Base-by-base conservation (phyloP, 805 yeast species). In the Wickerhamomyces mucosus region DNA sequence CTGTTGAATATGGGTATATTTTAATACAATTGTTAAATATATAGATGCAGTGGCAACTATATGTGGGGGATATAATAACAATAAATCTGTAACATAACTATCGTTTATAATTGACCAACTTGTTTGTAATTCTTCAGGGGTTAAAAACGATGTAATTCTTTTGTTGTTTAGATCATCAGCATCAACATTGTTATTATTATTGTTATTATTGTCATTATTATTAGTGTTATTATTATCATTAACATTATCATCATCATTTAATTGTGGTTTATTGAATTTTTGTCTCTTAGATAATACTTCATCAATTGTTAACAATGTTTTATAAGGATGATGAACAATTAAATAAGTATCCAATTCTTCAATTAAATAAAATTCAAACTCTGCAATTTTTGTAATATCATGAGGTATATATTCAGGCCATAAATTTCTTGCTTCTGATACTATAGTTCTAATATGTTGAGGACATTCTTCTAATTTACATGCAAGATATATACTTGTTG, bases 361-460 rank as follows among this genome's bases (percentile, higher is more conserved):
- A 14, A 92, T 77, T 27, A 92, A 55, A 50, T 89, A 92, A 52
- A 92, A 92, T 56, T 92, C 98, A 57, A 94, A 83, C 51, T 92
- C 97, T 1, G 97, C 96, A 12, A 92, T 64, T 48, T 83, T 84
- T 18, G 95, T 79, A 13, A 86, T 73, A 52, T 89, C 97, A 36
- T 81, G 85, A 0, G 96, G 94, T 22, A 89, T 78, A 46, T 77
- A 84, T 48, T 88, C 96, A 0, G 97, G 96, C 97, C 97, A 89
- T 24, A 85, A 58, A 23, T 78, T 78, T 32, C 95, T 60, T 2
- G 96, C 92, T 50, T 89, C 97, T 14, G 76, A 67, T 15, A 84
- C 72, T 8, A 92, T 67, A 1, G 88, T 72, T 34, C 96, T 60
- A 8, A 92, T 85, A 50, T 92, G 96, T 48, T 82, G 94, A 1